Evolutionary conservation across 768 basidiomycete genomes (phyloP), one percentile per base, ranked within the genome.

Genomic region (Tricholoma furcatifolium): DNA sequence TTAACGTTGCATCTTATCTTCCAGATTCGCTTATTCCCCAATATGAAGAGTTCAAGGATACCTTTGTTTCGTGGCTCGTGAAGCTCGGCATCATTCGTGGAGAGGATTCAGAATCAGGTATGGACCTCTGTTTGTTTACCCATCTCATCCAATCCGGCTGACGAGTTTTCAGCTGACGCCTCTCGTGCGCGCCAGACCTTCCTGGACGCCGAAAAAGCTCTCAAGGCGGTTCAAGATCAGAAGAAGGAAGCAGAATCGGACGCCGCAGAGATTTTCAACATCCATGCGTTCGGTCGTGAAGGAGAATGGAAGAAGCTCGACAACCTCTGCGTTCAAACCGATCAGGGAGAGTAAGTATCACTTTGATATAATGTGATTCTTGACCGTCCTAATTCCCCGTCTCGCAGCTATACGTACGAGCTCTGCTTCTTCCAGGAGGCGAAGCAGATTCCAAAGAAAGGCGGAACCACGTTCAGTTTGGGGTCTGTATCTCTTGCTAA

Each of bases 251-350:
- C 84, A 0, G 74, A 79, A 48, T 68, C 77, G 20, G 86, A 88
- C 38, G 66, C 92, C 10, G 68, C 67, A 1, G 83, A 88, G 52
- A 75, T 98, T 20, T 91, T 86, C 62, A 73, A 84, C 53, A 52
- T 70, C 11, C 67, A 82, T 17, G 80, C 79, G 32, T 97, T 88
- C 59, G 94, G 94, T 17, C 65, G 72, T 1, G 76, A 91, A 23
- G 96, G 92, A 45, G 92, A 97, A 71, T 99, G 93, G 93, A 96
- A 96, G 78, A 97, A 96, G 72, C 80, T 99, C 6, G 88, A 95
- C 18, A 79, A 82, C 5, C 73, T 77, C 1, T 98, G 96, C 61
- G 66, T 98, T 11, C 81, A 84, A 64, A 88, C 84, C 64, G 82
- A 95, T 49, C 76, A 81, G 4, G 96, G 97, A 77, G 96, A 97